Base-by-base conservation (phyloP, 352 stramenopile species). In the Achlya hypogyna region DNA sequence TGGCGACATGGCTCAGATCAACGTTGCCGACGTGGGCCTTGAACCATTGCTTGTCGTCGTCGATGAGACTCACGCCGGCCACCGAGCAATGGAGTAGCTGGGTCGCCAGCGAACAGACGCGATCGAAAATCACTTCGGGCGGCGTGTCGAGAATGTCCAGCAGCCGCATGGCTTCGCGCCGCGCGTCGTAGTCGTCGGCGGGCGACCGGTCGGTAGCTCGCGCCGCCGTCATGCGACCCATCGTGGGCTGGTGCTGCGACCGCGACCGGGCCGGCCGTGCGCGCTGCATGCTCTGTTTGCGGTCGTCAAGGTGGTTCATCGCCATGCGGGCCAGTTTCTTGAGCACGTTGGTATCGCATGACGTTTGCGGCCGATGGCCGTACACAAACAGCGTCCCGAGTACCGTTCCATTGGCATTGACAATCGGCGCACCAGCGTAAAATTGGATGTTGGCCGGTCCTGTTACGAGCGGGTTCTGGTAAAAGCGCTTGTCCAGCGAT, bases 1-100 rank as follows among this genome's bases (percentile, higher is more conserved):
- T 78, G 28, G 90, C 84, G 63, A 90, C 82, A 28, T 83, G 81
- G 63, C 82, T 78, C 63, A 93, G 88, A 72, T 90, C 78, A 43
- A 86, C 84, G 69, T 90, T 72, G 12, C 84, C 84, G 64, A 71
- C 81, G 72, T 91, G 90, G 60, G 84, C 82, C 73, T 93, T 93
- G 73, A 93, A 93, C 84, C 84, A 93, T 75, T 93, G 82, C 70
- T 87, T 88, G 66, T 91, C 79, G 63, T 90, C 87, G 78, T 93
- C 84, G 54, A 93, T 84, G 71, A 93, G 89, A 70, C 76, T 87
- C 43, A 93, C 81, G 49, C 82, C 84, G 16, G 84, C 84, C 63
- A 93, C 91, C 51, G 82, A 81, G 43, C 84, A 91, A 78, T 93
- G 89, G 81, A 93, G 87, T 69, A 90, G 81, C 69, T 90, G 91